phyloP scores from a whole-genome alignment of 495 filamentous ascomycete species.

The Patellaria atrata region DNA sequence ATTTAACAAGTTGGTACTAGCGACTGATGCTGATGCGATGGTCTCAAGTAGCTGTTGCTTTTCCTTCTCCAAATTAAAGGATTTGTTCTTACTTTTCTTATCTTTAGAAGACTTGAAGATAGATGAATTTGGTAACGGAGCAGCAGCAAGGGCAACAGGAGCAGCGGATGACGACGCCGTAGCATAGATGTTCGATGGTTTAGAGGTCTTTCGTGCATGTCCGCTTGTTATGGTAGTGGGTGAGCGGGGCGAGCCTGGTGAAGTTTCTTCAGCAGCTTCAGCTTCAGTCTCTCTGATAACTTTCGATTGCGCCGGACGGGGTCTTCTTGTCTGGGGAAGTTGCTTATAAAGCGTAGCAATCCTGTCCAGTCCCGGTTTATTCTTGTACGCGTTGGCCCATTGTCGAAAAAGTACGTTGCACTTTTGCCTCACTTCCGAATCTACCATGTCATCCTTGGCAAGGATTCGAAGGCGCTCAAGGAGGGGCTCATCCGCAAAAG shows the following conservation, averaged over 20 bases:
- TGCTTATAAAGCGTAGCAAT: constrained; percentile 72
- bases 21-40: constrained; percentile 73
- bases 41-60: constrained; percentile 68
- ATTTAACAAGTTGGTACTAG: constrained; percentile 83
- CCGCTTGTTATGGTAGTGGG: not conserved
- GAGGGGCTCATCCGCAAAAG: constrained; percentile 82
- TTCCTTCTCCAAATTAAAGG: constrained; percentile 78
- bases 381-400: constrained; percentile 77
- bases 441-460: constrained; percentile 70
- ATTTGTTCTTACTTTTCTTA: constrained; percentile 35
- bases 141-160: constrained; percentile 12
- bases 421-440: constrained; percentile 71
- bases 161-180: constrained; percentile 15
- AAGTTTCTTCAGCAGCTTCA: constrained; percentile 43
- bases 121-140: constrained; percentile 19
- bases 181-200: constrained; percentile 2
- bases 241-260: constrained; percentile 6
- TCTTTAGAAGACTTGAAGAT: constrained; percentile 31
- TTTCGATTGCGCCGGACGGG: constrained; percentile 56
- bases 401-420: constrained; percentile 72
- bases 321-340: constrained; percentile 51
- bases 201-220: constrained; percentile 2
- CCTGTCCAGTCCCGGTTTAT: constrained; percentile 62
- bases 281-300: constrained; percentile 62
- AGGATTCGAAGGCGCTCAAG: constrained; percentile 84